A percentile compares a stretch with the other conserved stretches of the same genome.
These are phyloP conservation scores for Beauveria medogensis DNA, from an alignment of 2,329 filamentous ascomycete species.

Conservation along the genomic window DNA sequence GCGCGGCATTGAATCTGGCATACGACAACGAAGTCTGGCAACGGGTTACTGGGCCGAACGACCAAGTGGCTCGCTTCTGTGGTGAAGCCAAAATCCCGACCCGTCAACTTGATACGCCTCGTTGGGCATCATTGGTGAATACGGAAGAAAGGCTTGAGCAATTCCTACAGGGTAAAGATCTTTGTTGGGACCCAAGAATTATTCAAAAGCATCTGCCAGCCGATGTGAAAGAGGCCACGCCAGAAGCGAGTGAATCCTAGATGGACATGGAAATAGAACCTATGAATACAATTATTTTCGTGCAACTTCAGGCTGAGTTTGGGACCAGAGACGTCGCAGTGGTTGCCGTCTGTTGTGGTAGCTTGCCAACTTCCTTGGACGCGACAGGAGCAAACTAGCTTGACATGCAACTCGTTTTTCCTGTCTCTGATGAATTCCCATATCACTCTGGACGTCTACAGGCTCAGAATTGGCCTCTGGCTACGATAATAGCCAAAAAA, in stretches of 20 bases:
- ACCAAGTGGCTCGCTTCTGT: background rate
- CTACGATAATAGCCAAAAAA: accelerated
- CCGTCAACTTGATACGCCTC: background rate
- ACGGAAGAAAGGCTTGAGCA: background rate
- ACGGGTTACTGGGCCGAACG: background rate
- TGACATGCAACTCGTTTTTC: too few species aligned
- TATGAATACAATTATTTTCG: too few species aligned
- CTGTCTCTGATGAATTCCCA: too few species aligned
- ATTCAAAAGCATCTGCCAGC: background rate
- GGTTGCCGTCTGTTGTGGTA: too few species aligned
- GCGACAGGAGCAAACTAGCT: too few species aligned
- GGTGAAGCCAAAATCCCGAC: background rate
- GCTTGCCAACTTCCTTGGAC: too few species aligned
- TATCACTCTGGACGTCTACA: too few species aligned
- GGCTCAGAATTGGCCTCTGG: too few species aligned
- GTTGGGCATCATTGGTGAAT: background rate
- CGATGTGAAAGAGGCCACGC: background rate
- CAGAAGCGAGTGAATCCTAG: background rate
- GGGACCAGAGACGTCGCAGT: too few species aligned
- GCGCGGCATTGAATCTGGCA: background rate
- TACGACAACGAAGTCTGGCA: background rate
- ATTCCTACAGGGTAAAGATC: background rate
- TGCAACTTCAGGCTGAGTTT: too few species aligned
- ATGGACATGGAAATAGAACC: background rate
- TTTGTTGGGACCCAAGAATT: background rate